A percentile compares a stretch with the other conserved stretches of the same genome.
These are phyloP conservation scores for Aspergillus mulundensis DNA, from an alignment of 495 filamentous ascomycete genomes.

Conservation along the genomic window DNA sequence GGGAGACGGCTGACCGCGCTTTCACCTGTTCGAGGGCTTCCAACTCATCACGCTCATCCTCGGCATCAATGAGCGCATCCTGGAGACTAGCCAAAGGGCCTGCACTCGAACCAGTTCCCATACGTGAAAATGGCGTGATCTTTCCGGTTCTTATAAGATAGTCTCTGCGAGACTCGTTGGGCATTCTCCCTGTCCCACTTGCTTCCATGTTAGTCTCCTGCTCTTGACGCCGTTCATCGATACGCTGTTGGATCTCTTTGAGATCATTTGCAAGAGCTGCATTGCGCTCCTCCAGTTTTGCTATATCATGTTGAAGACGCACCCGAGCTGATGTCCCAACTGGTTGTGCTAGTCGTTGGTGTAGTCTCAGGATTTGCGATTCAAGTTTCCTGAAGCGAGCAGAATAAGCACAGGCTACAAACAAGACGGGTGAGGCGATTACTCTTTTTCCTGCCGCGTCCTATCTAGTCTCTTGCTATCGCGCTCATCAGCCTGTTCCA, in stretches of 20 bases:
- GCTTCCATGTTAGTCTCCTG: constrained; percentile 39
- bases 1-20: constrained; percentile 55
- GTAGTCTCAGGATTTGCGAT: constrained; percentile 44
- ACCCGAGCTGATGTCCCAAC: constrained; percentile 43
- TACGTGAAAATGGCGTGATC: constrained; percentile 88
- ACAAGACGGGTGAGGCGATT: not conserved
- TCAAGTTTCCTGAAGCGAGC: constrained; percentile 37
- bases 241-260: constrained; percentile 70
- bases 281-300: constrained; percentile 58
- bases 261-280: constrained; percentile 62
- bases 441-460: constrained; percentile 58
- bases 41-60: constrained; percentile 59
- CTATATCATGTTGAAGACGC: constrained; percentile 58
- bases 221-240: constrained; percentile 62
- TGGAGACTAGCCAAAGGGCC: constrained; percentile 59
- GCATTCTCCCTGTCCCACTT: constrained; percentile 52
- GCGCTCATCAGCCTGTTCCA: constrained; percentile 79
- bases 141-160: constrained; percentile 94
- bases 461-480: constrained; percentile 85
- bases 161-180: constrained; percentile 78
- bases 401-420: constrained; percentile 12
- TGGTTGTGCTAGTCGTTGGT: constrained; percentile 47
- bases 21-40: constrained; percentile 45
- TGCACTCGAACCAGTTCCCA: constrained; percentile 50
- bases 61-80: constrained; percentile 72